Conservation (phyloP, 345 rosid genomes). For the Conringia planisiliqua region DNA sequence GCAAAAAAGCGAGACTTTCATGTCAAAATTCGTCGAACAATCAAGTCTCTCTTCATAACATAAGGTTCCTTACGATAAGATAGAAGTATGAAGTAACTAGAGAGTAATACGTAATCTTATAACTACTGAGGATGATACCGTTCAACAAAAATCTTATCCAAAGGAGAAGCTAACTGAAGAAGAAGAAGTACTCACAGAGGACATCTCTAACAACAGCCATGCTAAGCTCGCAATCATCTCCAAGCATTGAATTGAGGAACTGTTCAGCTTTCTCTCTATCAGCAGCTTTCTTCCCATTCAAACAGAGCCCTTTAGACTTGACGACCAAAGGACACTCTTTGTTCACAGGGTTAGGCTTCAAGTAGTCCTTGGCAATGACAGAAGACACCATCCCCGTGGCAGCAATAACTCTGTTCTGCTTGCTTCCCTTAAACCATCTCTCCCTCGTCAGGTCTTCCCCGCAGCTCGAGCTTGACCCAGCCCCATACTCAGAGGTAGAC, state of each 20-base stretch:
- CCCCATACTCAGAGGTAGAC: conserved; percentile 41
- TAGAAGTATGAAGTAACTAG: neutral
- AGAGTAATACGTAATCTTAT: neutral
- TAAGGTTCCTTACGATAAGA: no score
- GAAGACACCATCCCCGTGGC: conserved; percentile 81
- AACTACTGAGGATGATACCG: neutral
- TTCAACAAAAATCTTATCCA: neutral
- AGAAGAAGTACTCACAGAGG: conserved; percentile 47
- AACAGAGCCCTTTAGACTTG: conserved; percentile 22
- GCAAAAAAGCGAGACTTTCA: conserved; percentile 30
- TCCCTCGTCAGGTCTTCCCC: conserved; percentile 26
- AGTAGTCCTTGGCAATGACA: conserved; percentile 72
- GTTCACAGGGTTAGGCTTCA: conserved; percentile 40
- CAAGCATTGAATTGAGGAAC: conserved; percentile 74
- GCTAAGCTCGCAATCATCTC: conserved; percentile 63
- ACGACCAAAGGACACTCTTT: conserved; percentile 23
- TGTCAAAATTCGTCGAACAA: neutral
- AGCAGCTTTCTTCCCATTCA: conserved; percentile 21
- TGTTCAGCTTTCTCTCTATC: conserved; percentile 61
- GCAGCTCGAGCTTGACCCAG: conserved; percentile 35
- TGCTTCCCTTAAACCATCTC: conserved; percentile 37
- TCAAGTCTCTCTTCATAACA: neutral
- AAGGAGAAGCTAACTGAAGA: neutral
- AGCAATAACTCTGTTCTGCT: conserved; percentile 65
- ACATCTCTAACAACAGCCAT: conserved; percentile 81